Conservation (phyloP, 2,329 filamentous ascomycete species). For the Diaporthe capsici region DNA sequence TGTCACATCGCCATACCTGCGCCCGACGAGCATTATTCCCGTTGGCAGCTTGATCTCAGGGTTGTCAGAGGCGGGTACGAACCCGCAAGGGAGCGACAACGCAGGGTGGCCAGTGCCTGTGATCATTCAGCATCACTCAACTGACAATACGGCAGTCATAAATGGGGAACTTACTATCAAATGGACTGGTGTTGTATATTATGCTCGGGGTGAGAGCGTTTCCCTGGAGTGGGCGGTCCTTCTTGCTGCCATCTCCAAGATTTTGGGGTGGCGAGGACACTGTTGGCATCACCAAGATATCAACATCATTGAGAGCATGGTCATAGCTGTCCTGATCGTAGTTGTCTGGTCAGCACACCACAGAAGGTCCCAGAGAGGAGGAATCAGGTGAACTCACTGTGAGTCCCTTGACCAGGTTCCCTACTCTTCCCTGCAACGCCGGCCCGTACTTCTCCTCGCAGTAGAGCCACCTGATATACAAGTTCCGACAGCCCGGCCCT, state of each 20-base stretch:
- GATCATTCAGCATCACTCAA: slow-evolving; percentile 1
- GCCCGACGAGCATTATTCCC: slow-evolving; percentile 35
- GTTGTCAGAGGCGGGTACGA: slow-evolving; percentile 31
- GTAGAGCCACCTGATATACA: slow-evolving; percentile 39
- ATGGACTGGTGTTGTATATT: slow-evolving; percentile 38
- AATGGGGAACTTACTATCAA: slow-evolving; percentile 29
- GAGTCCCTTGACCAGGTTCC: slow-evolving; percentile 35
- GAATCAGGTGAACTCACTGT: slow-evolving; percentile 13
- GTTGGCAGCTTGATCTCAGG: slow-evolving; percentile 32
- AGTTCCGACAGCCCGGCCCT: slow-evolving; percentile 23
- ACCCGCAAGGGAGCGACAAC: slow-evolving; percentile 36
- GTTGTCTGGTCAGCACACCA: background rate
- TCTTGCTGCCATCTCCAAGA: slow-evolving; percentile 24
- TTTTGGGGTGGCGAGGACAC: slow-evolving; percentile 54
- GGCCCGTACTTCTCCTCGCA: slow-evolving; percentile 38
- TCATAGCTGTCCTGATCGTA: slow-evolving; percentile 59
- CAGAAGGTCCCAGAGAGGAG: no score
- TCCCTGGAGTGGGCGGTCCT: slow-evolving; percentile 3
- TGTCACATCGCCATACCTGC: slow-evolving; percentile 33
- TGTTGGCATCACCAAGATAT: slow-evolving; percentile 64
- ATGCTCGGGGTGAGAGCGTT: slow-evolving; percentile 3
- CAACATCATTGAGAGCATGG: slow-evolving; percentile 57
- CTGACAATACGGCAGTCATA: no score
- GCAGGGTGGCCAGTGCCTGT: slow-evolving; percentile 38
- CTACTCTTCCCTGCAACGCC: slow-evolving; percentile 32